Percentiles rank a stretch among this genome's conserved stretches.
Conservation (phyloP, 352 stramenopile genomes). For the Aphanomyces stellatus region DNA sequence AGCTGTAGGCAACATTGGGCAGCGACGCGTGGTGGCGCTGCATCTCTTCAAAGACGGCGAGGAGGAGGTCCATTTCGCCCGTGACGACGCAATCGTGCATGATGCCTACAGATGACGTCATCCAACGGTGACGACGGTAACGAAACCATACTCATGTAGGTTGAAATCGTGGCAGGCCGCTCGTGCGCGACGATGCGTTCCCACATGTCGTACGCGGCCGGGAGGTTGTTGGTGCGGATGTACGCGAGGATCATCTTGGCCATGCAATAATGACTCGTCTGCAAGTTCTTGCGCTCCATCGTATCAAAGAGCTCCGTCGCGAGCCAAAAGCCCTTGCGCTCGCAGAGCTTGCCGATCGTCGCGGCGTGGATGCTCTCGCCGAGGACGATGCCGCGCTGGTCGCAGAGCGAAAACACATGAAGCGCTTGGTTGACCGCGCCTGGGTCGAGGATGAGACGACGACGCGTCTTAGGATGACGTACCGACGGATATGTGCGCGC, state of each 20-base stretch:
- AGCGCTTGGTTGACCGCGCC: constrained; percentile 54
- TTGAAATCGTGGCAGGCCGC: constrained; percentile 23
- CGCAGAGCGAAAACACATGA: constrained; percentile 55
- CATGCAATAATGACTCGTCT: constrained; percentile 61
- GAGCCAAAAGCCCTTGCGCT: constrained; percentile 50
- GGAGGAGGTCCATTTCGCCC: constrained; percentile 51
- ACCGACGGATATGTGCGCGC: constrained; percentile 41
- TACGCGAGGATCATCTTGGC: constrained; percentile 70
- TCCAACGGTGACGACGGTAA: too few relatives aligned
- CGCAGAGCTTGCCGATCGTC: constrained; percentile 61
- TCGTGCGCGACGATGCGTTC: constrained; percentile 48
- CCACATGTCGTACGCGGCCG: constrained; percentile 59
- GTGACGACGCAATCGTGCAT: constrained; percentile 44
- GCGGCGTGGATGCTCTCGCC: constrained; percentile 67
- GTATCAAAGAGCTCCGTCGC: constrained; percentile 59
- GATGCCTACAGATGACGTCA: constrained; percentile 52
- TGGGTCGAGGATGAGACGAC: neutral
- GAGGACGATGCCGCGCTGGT: constrained; percentile 41
- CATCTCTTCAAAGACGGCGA: constrained; percentile 58
- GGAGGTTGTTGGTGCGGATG: constrained; percentile 54
- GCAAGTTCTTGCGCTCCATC: constrained; percentile 54
- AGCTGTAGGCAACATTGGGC: constrained; percentile 44
- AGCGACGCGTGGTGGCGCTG: constrained; percentile 33
- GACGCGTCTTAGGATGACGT: neutral
- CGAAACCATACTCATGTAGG: constrained; percentile 25